These are phyloP conservation scores for Phaseolus coccineus DNA, from an alignment of 331 rosid genomes.

Conservation along the genomic window DNA sequence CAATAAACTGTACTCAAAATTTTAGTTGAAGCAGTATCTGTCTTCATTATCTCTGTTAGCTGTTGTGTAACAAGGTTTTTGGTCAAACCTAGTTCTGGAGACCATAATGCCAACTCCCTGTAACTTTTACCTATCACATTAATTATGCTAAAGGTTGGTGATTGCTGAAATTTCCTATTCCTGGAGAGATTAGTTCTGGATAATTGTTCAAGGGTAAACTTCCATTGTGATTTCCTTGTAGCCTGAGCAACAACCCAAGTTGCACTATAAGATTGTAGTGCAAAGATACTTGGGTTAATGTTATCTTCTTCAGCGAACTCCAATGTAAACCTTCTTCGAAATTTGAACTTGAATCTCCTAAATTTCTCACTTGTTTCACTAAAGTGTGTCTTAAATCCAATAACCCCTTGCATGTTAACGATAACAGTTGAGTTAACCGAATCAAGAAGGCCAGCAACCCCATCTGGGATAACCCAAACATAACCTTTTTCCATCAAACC, in stretches of 20 bases:
- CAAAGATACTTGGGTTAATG: slow-evolving; percentile 52
- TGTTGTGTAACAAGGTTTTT: slow-evolving; percentile 26
- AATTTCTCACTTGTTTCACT: slow-evolving; percentile 33
- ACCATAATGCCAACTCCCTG: slow-evolving; percentile 60
- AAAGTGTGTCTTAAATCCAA: slow-evolving; percentile 56
- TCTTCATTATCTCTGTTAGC: neutral
- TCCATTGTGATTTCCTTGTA: slow-evolving; percentile 25
- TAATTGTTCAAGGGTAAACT: slow-evolving; percentile 21
- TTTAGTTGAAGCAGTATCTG: slow-evolving; percentile 1
- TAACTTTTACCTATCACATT: slow-evolving; percentile 58
- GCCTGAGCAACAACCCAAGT: slow-evolving; percentile 44
- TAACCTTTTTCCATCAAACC: slow-evolving; percentile 64
- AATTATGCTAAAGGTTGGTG: slow-evolving; percentile 49
- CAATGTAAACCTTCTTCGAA: slow-evolving; percentile 42
- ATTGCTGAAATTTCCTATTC: neutral
- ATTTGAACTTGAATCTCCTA: slow-evolving; percentile 47
- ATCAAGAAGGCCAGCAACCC: slow-evolving; percentile 55
- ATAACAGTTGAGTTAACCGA: slow-evolving; percentile 46
- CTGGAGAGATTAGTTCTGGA: slow-evolving; percentile 39
- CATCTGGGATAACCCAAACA: slow-evolving; percentile 65
- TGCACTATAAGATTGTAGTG: slow-evolving; percentile 59
- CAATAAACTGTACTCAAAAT: slow-evolving; percentile 41
- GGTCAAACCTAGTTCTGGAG: slow-evolving; percentile 50
- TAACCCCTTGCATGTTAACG: slow-evolving; percentile 57
- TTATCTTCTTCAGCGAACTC: slow-evolving; percentile 56